Percentiles rank a stretch among this genome's conserved stretches.
Evolutionary conservation across 2,329 filamentous ascomycete species (phyloP).

Genomic region (Scedosporium dehoogii): DNA sequence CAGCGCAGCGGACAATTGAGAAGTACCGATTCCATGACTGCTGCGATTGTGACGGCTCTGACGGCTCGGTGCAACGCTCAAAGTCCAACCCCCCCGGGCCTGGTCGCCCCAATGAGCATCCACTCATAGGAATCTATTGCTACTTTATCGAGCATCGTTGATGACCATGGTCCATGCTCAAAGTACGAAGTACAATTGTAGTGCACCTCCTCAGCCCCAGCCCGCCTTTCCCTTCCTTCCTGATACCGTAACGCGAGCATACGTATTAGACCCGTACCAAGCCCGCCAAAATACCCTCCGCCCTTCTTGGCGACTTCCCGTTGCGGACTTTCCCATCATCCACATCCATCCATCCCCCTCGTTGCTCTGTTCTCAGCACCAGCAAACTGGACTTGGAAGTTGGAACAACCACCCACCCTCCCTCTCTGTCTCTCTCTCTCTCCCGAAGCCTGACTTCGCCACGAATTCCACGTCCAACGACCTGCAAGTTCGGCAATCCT

Average conservation of each 20-base stretch:
- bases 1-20: too few species aligned
- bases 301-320: not conserved
- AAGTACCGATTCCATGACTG: too few species aligned
- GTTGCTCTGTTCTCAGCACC: not conserved
- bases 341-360: not conserved
- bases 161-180: too few species aligned
- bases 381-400: not conserved
- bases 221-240: not conserved
- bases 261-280: not conserved
- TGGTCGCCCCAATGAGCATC: too few species aligned
- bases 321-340: not conserved
- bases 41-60: too few species aligned
- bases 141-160: too few species aligned
- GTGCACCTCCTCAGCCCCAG: not conserved
- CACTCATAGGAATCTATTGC: too few species aligned
- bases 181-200: not conserved
- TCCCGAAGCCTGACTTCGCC: not conserved
- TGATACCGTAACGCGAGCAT: not conserved
- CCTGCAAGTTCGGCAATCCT: not conserved
- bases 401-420: not conserved
- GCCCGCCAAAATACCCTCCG: not conserved
- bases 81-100: too few species aligned
- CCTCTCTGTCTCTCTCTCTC: not conserved
- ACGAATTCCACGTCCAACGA: not conserved
- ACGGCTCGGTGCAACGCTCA: too few species aligned